These are phyloP conservation scores for Mycosphaerelloides madeirae DNA, from an alignment of 2,329 filamentous ascomycete genomes.

Conservation along the genomic window DNA sequence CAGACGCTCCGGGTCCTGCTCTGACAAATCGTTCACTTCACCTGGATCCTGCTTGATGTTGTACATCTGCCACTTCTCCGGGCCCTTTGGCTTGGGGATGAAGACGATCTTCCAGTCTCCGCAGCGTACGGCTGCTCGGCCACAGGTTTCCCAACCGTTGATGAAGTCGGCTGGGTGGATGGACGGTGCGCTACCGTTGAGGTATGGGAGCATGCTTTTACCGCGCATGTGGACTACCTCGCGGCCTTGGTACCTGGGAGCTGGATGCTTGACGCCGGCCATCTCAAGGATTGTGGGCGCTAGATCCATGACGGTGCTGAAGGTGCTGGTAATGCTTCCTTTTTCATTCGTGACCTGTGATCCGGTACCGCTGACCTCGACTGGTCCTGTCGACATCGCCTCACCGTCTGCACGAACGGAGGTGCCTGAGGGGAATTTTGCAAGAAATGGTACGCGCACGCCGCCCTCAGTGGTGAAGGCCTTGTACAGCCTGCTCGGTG, in stretches of 20 bases:
- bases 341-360: slow-evolving; percentile 15
- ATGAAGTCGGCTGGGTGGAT: slow-evolving; percentile 52
- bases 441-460: slow-evolving; percentile 51
- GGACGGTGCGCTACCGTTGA: slow-evolving; percentile 30
- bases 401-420: slow-evolving; percentile 14
- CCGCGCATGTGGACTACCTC: slow-evolving; percentile 51
- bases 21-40: slow-evolving; percentile 40
- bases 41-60: slow-evolving; percentile 50
- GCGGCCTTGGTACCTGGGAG: slow-evolving; percentile 48
- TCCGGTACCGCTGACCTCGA: slow-evolving; percentile 36
- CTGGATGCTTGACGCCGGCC: slow-evolving; percentile 49
- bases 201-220: slow-evolving; percentile 43
- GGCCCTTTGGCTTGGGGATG: slow-evolving; percentile 53
- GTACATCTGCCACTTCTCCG: slow-evolving; percentile 56
- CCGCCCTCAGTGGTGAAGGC: slow-evolving; percentile 45
- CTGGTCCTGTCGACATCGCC: slow-evolving; percentile 42
- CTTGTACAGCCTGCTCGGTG: slow-evolving; percentile 48
- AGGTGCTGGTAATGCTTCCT: slow-evolving; percentile 46
- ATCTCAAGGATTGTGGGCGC: slow-evolving; percentile 44
- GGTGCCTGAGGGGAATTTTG: slow-evolving; percentile 32
- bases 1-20: slow-evolving; percentile 40
- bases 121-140: slow-evolving; percentile 51
- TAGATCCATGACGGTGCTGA: slow-evolving; percentile 45
- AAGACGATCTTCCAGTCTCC: slow-evolving; percentile 57
- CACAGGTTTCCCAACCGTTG: slow-evolving; percentile 55